Evolutionary conservation across 1,139 yeast species (phyloP).

Genomic region (Pichia sp.): DNA sequence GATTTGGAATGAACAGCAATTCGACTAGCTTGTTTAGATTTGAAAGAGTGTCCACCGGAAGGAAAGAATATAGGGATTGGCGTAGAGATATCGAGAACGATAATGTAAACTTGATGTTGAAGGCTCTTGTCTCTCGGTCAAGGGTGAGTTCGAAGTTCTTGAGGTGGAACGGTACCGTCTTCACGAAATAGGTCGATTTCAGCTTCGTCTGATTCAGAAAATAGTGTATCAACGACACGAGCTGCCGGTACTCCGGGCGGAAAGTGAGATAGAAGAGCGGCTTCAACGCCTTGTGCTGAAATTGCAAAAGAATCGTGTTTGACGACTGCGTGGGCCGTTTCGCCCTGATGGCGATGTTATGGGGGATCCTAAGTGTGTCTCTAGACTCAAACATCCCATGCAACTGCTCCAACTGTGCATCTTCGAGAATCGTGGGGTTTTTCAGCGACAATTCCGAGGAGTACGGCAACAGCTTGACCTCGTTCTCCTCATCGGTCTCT

Average conservation of each 20-base stretch:
- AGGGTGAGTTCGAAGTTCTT: slow-evolving; percentile 4
- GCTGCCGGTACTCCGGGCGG: slow-evolving; percentile 1
- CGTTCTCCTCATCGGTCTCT: background rate
- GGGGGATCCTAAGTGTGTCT: background rate
- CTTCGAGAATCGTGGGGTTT: background rate
- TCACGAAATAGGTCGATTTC: slow-evolving; percentile 10
- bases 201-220: slow-evolving; percentile 16
- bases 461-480: background rate
- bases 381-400: background rate
- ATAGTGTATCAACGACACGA: slow-evolving; percentile 7
- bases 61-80: slow-evolving; percentile 19
- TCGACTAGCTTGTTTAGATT: slow-evolving; percentile 21
- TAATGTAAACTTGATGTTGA: slow-evolving; percentile 10
- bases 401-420: background rate
- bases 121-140: background rate
- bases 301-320: slow-evolving; percentile 1
- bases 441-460: background rate
- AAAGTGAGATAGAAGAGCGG: slow-evolving; percentile 11
- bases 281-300: background rate
- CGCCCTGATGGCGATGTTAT: background rate
- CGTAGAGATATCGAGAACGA: slow-evolving; percentile 18
- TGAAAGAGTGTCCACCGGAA: slow-evolving; percentile 20
- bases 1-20: slow-evolving; percentile 21
- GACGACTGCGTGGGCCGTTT: slow-evolving; percentile 3
- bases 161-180: slow-evolving; percentile 10